A percentile compares a stretch with the other conserved stretches of the same genome.
Conservation (phyloP, 1,139 yeast genomes). For the Barnettozyma hawaiiensis region DNA sequence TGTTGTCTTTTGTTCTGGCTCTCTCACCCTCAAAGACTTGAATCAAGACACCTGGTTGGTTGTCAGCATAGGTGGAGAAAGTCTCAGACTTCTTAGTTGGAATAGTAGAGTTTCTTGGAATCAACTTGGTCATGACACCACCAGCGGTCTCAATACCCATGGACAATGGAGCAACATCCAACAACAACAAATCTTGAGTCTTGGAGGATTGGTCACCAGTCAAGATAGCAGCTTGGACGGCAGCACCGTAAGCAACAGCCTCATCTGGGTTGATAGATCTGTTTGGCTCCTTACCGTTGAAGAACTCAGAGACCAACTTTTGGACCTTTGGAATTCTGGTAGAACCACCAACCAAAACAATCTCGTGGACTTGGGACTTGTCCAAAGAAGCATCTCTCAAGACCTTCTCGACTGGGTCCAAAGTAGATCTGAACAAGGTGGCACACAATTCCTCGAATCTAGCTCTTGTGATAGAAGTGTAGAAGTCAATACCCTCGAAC, state of each 20-base stretch:
- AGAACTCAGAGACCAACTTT: slow-evolving; percentile 79
- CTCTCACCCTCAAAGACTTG: slow-evolving; percentile 95
- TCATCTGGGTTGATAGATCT: slow-evolving; percentile 85
- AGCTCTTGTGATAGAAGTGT: slow-evolving; percentile 81
- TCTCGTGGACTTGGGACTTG: slow-evolving; percentile 77
- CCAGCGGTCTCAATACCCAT: slow-evolving; percentile 56
- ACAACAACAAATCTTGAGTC: slow-evolving; percentile 77
- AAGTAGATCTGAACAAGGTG: slow-evolving; percentile 75
- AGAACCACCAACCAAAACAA: slow-evolving; percentile 88
- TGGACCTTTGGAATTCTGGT: slow-evolving; percentile 94
- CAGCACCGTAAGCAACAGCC: slow-evolving; percentile 73
- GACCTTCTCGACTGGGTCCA: slow-evolving; percentile 83
- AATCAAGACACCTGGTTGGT: slow-evolving; percentile 91
- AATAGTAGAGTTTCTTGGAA: slow-evolving; percentile 81
- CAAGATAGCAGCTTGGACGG: slow-evolving; percentile 84
- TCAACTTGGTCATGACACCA: slow-evolving; percentile 66
- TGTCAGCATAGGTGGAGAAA: slow-evolving; percentile 88
- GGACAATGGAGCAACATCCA: slow-evolving; percentile 87
- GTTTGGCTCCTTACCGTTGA: slow-evolving; percentile 87
- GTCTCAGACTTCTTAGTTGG: slow-evolving; percentile 85
- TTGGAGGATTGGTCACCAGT: slow-evolving; percentile 61
- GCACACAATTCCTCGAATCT: slow-evolving; percentile 87
- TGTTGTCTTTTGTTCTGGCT: slow-evolving; percentile 89
- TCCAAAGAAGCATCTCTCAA: slow-evolving; percentile 75
- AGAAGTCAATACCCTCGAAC: slow-evolving; percentile 70